Base-by-base conservation (phyloP, 2,329 filamentous ascomycete genomes). In the Dactylellina sp. region DNA sequence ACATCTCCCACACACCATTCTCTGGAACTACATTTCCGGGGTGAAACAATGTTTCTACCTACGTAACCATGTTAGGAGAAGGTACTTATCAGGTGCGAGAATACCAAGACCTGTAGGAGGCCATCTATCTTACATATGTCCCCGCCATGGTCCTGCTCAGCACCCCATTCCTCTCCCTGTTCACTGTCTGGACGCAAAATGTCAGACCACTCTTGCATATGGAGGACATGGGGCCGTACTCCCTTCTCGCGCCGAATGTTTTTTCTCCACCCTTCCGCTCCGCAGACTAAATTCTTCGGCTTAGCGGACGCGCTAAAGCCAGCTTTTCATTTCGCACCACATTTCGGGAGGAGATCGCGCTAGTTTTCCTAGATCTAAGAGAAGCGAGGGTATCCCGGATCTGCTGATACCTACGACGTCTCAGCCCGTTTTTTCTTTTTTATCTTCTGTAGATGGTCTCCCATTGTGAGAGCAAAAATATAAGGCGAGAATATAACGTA, bases 121-220 rank as follows among this genome's bases (percentile, higher is more conserved):
- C 25, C 28, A 35, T 24, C 16, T 52, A 7, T 32, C 11, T 18
- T 37, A 40, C 11, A 40, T 16, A 40, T 12, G 14, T 40, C 5
- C n/a, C 37, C 3, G 3, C 14, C 42, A 20, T 20, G 28, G 28
- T 32, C 28, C 28, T 32, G 12, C 16, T 20, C 16, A 46, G n/a
- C 42, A 46, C n/a, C 5, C 16, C 7, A n/a, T 5, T 46, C 3
- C 42, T 55, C 49, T 46, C 22, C 35, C n/a, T n/a, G n/a, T 24
- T 44, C 42, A 42, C 40, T 47, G 47, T 55, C 55, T 60, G 44
- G 49, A 62, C 56, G n/a, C 20, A 49, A 56, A 16, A 18, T 28
- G 50, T 74, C 61, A 74, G 61, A 52, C 70, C 70, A 74, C 70
- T 66, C 70, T 74, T 74, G 70, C 70, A 74, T 60, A 72, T 65